A percentile compares a stretch with the other conserved stretches of the same genome.
Evolutionary conservation across 306 rosid genomes (phyloP).

Genomic region (Cicer judaicum): DNA sequence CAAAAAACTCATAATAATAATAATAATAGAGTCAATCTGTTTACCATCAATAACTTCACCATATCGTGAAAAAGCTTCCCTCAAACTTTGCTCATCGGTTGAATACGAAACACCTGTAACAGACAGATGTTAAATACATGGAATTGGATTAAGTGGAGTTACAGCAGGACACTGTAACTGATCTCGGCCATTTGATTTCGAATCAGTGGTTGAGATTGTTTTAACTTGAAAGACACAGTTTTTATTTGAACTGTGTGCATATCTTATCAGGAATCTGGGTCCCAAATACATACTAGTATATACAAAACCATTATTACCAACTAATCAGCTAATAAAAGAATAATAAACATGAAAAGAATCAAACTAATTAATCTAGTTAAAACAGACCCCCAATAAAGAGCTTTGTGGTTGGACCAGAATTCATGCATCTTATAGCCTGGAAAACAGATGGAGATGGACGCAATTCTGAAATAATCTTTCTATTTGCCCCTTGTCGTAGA

Average conservation of each 20-base stretch:
- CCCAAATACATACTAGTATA: background rate
- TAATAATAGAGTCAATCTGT: background rate
- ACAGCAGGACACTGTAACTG: too few relatives aligned
- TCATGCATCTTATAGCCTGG: conserved; percentile 76
- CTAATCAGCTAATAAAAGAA: background rate
- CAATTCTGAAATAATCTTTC: conserved; percentile 54
- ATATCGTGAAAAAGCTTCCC: conserved; percentile 73
- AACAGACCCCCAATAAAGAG: conserved; percentile 81
- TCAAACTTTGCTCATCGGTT: conserved; percentile 71
- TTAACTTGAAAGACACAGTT: too few relatives aligned
- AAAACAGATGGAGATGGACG: conserved; percentile 57
- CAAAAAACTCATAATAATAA: background rate
- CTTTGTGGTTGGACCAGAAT: conserved; percentile 61
- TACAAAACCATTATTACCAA: background rate
- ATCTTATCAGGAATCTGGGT: too few relatives aligned
- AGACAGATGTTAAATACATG: background rate
- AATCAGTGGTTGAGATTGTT: too few relatives aligned
- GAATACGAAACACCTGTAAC: conserved; percentile 69
- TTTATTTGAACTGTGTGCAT: too few relatives aligned
- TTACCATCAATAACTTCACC: conserved; percentile 86
- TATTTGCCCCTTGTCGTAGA: conserved; percentile 59
- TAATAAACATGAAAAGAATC: background rate
- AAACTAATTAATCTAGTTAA: conserved; percentile 17
- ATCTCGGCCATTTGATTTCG: too few relatives aligned
- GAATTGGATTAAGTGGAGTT: too few relatives aligned